A percentile compares a stretch with the other conserved stretches of the same genome.
Conservation (phyloP, 2,329 filamentous ascomycete genomes). For the Hymenoscyphus repandus region DNA sequence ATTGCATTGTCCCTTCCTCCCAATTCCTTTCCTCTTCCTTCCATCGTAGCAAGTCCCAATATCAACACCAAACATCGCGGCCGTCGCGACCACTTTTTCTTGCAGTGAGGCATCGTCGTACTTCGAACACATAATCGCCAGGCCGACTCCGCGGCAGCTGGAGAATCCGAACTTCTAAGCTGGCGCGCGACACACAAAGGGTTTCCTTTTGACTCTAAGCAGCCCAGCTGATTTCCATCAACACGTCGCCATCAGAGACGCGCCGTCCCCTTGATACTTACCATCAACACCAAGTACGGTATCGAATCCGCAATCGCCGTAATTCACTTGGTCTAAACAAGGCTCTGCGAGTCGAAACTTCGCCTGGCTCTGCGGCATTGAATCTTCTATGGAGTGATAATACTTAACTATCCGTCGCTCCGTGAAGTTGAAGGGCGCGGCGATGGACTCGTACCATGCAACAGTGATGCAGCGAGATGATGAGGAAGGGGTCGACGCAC, state of each 20-base stretch:
- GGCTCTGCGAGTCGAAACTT: not conserved
- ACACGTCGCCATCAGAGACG: conserved; percentile 7
- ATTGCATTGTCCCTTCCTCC: not conserved
- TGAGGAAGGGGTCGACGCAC: conserved; percentile 21
- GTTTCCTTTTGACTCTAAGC: conserved; percentile 8
- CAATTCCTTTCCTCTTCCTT: not conserved
- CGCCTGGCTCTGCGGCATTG: conserved; percentile 2
- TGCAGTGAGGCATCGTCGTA: not conserved
- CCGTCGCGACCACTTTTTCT: not conserved
- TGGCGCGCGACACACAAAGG: conserved; percentile 12
- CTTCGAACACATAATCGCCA: not conserved
- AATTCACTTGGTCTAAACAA: not conserved
- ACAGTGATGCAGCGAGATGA: conserved; percentile 30
- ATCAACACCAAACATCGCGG: not conserved
- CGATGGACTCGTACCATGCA: conserved; percentile 28
- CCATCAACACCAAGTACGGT: conserved; percentile 3
- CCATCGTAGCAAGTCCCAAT: not conserved
- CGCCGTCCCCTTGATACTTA: conserved; percentile 1
- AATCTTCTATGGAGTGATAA: conserved; percentile 24
- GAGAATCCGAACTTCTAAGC: conserved; percentile 1
- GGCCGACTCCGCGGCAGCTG: conserved; percentile 3
- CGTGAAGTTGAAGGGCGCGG: conserved; percentile 15
- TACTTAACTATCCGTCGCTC: conserved; percentile 12
- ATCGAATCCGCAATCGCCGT: not conserved
- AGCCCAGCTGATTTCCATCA: conserved; percentile 9